Percentiles rank a stretch among this genome's conserved stretches.
Evolutionary conservation across 208 protist species (phyloP).

Genomic region (Leishmania arabica): DNA sequence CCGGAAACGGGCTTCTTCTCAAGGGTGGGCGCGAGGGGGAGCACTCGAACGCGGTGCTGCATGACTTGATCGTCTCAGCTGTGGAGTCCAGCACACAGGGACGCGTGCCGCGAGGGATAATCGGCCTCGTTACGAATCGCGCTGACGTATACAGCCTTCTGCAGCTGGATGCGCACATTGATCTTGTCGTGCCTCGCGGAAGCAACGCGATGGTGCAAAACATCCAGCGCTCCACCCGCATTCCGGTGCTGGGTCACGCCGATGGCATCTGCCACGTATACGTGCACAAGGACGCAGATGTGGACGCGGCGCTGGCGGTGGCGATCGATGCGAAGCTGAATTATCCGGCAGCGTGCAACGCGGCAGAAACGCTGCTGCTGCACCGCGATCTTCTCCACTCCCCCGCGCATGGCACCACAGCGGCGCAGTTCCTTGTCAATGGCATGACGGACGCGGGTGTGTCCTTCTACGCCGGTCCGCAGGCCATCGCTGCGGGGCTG

Average conservation of each 20-base stretch:
- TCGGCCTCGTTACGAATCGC: conserved; percentile 60
- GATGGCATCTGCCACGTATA: conserved; percentile 96
- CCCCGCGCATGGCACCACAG: conserved; percentile 17
- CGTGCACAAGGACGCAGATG: conserved; percentile 79
- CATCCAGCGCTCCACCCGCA: conserved; percentile 86
- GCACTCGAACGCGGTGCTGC: conserved; percentile 58
- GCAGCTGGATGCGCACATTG: conserved; percentile 77
- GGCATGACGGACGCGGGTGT: conserved; percentile 58
- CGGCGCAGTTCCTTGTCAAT: conserved; percentile 34
- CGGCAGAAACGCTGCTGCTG: conserved; percentile 93
- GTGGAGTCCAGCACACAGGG: conserved; percentile 41
- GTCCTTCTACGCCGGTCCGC: conserved; percentile 47
- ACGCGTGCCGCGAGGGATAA: conserved; percentile 39
- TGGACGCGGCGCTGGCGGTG: conserved; percentile 59
- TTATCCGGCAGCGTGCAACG: conserved; percentile 96
- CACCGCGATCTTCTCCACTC: conserved; percentile 42
- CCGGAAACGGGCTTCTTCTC: conserved; percentile 90
- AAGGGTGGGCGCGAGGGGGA: conserved; percentile 87
- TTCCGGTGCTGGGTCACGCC: conserved; percentile 94
- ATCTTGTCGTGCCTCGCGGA: conserved; percentile 94
- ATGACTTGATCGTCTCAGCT: conserved; percentile 49
- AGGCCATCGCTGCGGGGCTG: conserved; percentile 28
- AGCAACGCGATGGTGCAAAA: conserved; percentile 86
- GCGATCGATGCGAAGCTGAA: conserved; percentile 91
- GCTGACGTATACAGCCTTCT: conserved; percentile 52